Evolutionary conservation across 2,329 filamentous ascomycete genomes (phyloP).

Genomic region (Alternaria conjuncta): DNA sequence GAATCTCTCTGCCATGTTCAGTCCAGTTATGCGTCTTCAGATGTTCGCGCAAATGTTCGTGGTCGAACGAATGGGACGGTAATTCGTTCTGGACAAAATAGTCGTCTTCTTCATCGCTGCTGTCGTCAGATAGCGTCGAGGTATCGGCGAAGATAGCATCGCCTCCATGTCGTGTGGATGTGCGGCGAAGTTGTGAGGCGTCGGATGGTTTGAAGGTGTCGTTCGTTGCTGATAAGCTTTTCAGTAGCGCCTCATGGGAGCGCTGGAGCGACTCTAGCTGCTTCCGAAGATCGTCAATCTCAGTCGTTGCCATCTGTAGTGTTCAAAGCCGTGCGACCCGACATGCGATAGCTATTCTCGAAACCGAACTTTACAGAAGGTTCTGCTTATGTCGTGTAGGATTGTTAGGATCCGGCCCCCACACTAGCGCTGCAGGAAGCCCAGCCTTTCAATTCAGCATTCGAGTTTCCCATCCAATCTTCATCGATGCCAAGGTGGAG

Average conservation of each 20-base stretch:
- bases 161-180: constrained; percentile 27
- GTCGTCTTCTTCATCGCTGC: constrained; percentile 45
- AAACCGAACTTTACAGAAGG: not conserved
- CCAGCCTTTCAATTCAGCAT: constrained; percentile 23
- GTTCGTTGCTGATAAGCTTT: constrained; percentile 37
- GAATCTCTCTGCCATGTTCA: constrained; percentile 49
- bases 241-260: constrained; percentile 41
- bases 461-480: constrained; percentile 22
- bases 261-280: constrained; percentile 42
- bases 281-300: constrained; percentile 42
- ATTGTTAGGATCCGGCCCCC: constrained; percentile 17
- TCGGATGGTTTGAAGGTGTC: constrained; percentile 36
- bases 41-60: constrained; percentile 55
- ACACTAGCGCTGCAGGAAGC: constrained; percentile 24
- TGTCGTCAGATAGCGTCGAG: constrained; percentile 45
- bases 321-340: not conserved
- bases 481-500: constrained; percentile 21
- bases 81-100: constrained; percentile 51
- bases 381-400: constrained; percentile 7
- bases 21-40: constrained; percentile 53
- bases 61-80: constrained; percentile 48
- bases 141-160: constrained; percentile 41
- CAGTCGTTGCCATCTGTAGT: constrained; percentile 32
- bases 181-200: constrained; percentile 27
- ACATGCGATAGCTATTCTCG: not conserved